Evolutionary conservation across 257 asterid species (phyloP).

Genomic region (Rauvolfia tetraphylla): DNA sequence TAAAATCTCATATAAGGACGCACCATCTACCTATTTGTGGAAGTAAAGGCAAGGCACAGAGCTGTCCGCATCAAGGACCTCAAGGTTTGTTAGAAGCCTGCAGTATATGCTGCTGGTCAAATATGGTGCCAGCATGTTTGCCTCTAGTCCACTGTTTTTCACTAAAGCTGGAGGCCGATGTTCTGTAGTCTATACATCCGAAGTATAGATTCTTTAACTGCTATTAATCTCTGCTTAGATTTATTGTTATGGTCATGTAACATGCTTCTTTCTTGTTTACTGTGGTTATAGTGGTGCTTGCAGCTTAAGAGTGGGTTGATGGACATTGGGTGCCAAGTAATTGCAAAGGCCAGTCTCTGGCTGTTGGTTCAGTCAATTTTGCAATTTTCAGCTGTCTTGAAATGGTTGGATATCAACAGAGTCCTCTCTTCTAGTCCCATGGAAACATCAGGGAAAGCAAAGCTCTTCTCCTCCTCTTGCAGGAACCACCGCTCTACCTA

Average conservation of each 20-base stretch:
- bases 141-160: neutral
- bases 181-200: too few relatives aligned
- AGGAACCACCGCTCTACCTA: neutral
- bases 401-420: too few relatives aligned
- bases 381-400: neutral
- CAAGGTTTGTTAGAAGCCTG: neutral
- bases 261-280: neutral
- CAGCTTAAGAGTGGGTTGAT: constrained; percentile 14
- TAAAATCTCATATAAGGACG: neutral
- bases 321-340: neutral
- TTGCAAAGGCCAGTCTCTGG: neutral
- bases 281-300: neutral
- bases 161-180: neutral
- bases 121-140: neutral
- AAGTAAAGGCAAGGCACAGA: constrained; percentile 1
- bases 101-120: neutral
- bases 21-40: neutral
- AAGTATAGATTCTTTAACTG: too few relatives aligned
- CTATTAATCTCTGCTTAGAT: too few relatives aligned
- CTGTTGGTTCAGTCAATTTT: neutral
- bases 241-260: too few relatives aligned
- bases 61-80: neutral
- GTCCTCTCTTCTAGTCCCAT: neutral
- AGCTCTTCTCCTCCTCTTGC: neutral
- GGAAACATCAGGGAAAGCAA: neutral